Evolutionary conservation across 805 yeast genomes (phyloP).

Genomic region (Schizosaccharomyces japonicus): DNA sequence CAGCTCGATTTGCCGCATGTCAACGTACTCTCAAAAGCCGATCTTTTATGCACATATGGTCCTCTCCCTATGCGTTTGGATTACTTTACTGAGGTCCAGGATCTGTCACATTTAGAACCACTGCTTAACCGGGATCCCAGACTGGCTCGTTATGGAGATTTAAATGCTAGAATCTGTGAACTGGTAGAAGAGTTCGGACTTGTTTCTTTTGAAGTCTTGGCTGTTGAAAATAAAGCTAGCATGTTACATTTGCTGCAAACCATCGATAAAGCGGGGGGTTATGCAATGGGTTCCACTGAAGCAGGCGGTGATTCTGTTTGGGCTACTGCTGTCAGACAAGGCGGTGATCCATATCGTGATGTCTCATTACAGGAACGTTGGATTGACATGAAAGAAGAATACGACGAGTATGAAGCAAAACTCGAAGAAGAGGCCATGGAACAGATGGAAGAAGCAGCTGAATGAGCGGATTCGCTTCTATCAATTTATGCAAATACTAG

Average conservation of each 20-base stretch:
- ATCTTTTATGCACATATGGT: conserved; percentile 53
- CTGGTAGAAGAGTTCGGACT: conserved; percentile 67
- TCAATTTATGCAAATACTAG: no score
- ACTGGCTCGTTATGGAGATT: conserved; percentile 31
- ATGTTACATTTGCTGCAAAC: conserved; percentile 62
- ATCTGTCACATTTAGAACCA: conserved; percentile 44
- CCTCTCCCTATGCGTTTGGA: conserved; percentile 34
- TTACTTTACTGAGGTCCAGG: conserved; percentile 81
- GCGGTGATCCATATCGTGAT: conserved; percentile 22
- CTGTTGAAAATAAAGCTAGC: conserved; percentile 74
- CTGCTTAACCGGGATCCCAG: conserved; percentile 47
- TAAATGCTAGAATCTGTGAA: conserved; percentile 60
- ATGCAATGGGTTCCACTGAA: conserved; percentile 76
- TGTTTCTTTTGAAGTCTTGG: conserved; percentile 67
- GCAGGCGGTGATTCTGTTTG: conserved; percentile 92
- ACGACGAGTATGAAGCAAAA: conserved; percentile 36
- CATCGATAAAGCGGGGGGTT: conserved; percentile 83
- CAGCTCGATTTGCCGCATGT: conserved; percentile 82
- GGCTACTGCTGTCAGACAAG: conserved; percentile 85
- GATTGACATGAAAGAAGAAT: conserved; percentile 61
- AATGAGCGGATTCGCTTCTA: no score
- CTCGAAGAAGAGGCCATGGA: neutral
- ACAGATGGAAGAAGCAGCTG: neutral
- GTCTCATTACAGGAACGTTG: conserved; percentile 79
- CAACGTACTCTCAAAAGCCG: conserved; percentile 81